Percentiles rank a stretch among this genome's conserved stretches.
phyloP scores from a whole-genome alignment of 768 basidiomycete genomes.

The Xerocomellus dryophilus region DNA sequence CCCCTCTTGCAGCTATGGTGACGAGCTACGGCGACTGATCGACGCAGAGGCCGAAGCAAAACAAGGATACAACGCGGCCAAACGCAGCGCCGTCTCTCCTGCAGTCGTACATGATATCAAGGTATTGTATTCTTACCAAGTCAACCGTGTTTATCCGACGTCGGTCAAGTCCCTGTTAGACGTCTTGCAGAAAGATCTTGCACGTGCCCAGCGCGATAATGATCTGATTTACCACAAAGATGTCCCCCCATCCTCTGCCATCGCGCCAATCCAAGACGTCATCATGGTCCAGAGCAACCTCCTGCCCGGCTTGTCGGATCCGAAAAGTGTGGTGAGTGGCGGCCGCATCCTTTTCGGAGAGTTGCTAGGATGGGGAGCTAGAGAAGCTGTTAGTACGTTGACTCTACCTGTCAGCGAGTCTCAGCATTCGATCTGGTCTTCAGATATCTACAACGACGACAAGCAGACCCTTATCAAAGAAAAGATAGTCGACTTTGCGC shows the following conservation, averaged over 20 bases:
- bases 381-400: constrained; percentile 77
- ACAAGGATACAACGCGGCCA: constrained; percentile 64
- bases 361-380: constrained; percentile 82
- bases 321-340: constrained; percentile 49
- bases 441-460: constrained; percentile 85
- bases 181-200: constrained; percentile 60
- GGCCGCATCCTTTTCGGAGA: constrained; percentile 66
- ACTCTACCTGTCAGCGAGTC: neutral
- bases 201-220: constrained; percentile 84
- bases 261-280: constrained; percentile 61
- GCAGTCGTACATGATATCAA: constrained; percentile 77
- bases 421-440: neutral
- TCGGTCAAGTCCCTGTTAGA: constrained; percentile 67
- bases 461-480: constrained; percentile 70
- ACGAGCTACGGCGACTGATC: constrained; percentile 75
- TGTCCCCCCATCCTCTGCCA: constrained; percentile 67
- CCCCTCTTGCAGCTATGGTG: constrained; percentile 64
- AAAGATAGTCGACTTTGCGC: constrained; percentile 57
- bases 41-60: constrained; percentile 67
- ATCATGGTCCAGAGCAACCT: constrained; percentile 61
- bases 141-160: neutral
- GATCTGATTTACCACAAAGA: constrained; percentile 93
- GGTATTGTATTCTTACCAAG: constrained; percentile 37
- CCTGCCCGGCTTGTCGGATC: constrained; percentile 57
- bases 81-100: constrained; percentile 56